These are phyloP conservation scores for Alternaria hordeiaustralica DNA, from an alignment of 2,329 filamentous ascomycete species.

Conservation along the genomic window DNA sequence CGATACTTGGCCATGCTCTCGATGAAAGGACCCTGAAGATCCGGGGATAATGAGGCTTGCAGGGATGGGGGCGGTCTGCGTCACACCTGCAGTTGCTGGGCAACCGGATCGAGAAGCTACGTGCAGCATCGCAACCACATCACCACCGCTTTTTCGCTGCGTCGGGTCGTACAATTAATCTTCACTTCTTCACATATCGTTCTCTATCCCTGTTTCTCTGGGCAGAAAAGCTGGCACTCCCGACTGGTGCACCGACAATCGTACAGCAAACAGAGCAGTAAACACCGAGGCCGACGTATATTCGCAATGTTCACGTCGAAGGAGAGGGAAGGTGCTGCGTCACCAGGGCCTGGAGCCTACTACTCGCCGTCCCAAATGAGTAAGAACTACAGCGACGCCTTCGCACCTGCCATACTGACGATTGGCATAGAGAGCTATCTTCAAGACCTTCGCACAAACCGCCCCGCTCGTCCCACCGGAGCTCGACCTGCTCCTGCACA, in stretches of 20 bases:
- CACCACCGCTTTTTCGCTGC: slow-evolving; percentile 38
- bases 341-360: slow-evolving; percentile 44
- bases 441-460: slow-evolving; percentile 72
- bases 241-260: neutral
- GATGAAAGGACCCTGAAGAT: slow-evolving; percentile 7
- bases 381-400: slow-evolving; percentile 30
- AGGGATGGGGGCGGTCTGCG: slow-evolving; percentile 29
- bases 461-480: slow-evolving; percentile 71
- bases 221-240: neutral
- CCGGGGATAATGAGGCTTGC: slow-evolving; percentile 18
- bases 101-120: slow-evolving; percentile 37
- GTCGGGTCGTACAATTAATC: slow-evolving; percentile 14
- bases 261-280: slow-evolving; percentile 23
- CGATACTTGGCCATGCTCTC: neutral
- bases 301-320: slow-evolving; percentile 40
- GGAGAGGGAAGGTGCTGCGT: slow-evolving; percentile 45
- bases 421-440: slow-evolving; percentile 68
- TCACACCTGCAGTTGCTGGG: slow-evolving; percentile 30
- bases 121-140: slow-evolving; percentile 33
- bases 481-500: slow-evolving; percentile 69
- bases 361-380: slow-evolving; percentile 50
- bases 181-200: slow-evolving; percentile 5
- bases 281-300: slow-evolving; percentile 14
- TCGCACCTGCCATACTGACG: slow-evolving; percentile 24
- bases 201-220: neutral